Evolutionary conservation across 441 rosid genomes (phyloP).

Genomic region (Eugenia klotzschiana): DNA sequence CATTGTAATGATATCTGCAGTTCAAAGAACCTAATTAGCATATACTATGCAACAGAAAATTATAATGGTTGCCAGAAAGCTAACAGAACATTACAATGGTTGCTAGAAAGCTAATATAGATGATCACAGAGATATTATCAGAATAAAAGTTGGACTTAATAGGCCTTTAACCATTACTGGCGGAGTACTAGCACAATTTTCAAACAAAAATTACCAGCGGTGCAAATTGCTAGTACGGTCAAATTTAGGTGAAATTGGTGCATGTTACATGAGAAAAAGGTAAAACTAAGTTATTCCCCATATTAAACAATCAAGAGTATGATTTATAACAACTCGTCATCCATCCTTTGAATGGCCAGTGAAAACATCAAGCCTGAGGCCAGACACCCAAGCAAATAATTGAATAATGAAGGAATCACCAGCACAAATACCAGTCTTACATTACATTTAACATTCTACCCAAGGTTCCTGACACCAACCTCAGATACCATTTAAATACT

Average conservation of each 20-base stretch:
- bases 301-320: not conserved
- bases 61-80: not conserved
- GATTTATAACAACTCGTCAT: not conserved
- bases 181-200: not conserved
- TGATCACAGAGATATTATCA: not conserved
- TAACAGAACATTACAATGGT: not conserved
- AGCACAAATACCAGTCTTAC: not conserved
- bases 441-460: not conserved
- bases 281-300: not conserved
- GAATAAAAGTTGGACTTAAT: not conserved
- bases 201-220: fast-evolving
- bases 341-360: not conserved
- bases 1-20: conserved; percentile 41
- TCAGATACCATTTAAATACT: not conserved
- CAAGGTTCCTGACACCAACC: not conserved
- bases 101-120: not conserved
- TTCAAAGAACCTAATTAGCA: not conserved
- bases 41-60: not conserved
- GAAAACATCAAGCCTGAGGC: not conserved
- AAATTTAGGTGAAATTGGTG: not conserved
- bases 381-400: not conserved
- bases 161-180: not conserved
- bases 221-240: not conserved
- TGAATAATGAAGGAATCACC: not conserved
- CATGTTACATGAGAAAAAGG: not conserved